Percentiles rank a stretch among this genome's conserved stretches.
These are phyloP conservation scores for Euphorbia celastroides DNA, from an alignment of 441 rosid species.

Conservation along the genomic window DNA sequence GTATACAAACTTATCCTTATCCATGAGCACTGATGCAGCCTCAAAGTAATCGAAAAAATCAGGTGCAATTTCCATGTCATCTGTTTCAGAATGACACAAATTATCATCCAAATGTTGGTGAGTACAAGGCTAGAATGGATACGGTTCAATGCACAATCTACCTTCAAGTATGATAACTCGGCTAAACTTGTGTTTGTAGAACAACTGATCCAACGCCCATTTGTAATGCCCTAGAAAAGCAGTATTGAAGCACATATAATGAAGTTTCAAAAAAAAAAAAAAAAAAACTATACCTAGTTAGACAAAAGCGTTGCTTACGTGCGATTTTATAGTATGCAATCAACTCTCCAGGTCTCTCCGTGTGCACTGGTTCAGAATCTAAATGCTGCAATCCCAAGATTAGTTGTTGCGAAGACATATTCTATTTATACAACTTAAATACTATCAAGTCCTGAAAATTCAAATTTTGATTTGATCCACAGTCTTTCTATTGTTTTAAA, in stretches of 20 bases:
- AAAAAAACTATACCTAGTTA: neutral
- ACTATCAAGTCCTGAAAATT: neutral
- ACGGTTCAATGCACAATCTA: conserved; percentile 19
- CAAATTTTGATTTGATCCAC: neutral
- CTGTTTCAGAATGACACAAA: conserved; percentile 37
- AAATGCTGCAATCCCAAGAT: conserved; percentile 56
- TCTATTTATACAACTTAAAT: neutral
- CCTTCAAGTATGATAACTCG: conserved; percentile 94
- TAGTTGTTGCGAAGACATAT: neutral
- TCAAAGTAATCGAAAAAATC: conserved; percentile 94
- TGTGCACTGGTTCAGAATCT: conserved; percentile 58
- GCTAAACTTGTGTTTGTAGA: conserved; percentile 69
- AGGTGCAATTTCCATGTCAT: conserved; percentile 96
- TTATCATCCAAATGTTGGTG: neutral
- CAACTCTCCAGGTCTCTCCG: conserved; percentile 91
- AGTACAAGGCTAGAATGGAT: conserved; percentile 12
- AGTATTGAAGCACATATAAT: no score
- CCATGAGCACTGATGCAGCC: conserved; percentile 85
- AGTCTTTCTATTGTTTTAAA: neutral
- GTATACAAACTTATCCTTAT: conserved; percentile 72
- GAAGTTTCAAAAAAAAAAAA: no score
- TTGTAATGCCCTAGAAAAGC: conserved; percentile 77
- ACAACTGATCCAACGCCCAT: conserved; percentile 91
- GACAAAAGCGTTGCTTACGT: conserved; percentile 38
- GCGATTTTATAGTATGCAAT: conserved; percentile 94